Percentiles rank a stretch among this genome's conserved stretches.
These are phyloP conservation scores for Cutaneotrichosporon sp. DNA, from an alignment of 1,284 basidiomycete species.

Conservation along the genomic window DNA sequence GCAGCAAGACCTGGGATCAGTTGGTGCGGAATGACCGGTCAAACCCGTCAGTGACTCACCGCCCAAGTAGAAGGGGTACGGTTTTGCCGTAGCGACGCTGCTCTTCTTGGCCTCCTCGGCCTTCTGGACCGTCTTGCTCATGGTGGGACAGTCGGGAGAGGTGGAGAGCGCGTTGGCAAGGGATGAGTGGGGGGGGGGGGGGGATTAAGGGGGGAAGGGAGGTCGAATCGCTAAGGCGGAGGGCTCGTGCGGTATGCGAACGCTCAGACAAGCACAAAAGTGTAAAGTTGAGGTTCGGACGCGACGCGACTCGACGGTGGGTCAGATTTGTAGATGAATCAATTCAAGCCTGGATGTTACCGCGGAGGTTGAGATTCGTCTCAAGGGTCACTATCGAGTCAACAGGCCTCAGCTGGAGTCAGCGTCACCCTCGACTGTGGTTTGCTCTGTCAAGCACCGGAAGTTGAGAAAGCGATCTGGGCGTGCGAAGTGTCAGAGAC, in stretches of 20 bases:
- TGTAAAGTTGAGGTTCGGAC: background rate
- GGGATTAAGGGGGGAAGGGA: background rate
- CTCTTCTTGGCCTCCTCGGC: constrained; percentile 7
- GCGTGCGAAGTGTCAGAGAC: background rate
- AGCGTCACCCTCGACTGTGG: background rate
- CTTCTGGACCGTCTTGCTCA: background rate
- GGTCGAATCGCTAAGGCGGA: background rate
- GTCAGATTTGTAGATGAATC: background rate
- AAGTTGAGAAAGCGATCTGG: background rate
- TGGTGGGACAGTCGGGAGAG: background rate
- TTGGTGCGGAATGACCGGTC: background rate
- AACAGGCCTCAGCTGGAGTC: background rate
- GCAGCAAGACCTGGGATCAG: constrained; percentile 64
- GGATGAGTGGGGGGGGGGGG: background rate
- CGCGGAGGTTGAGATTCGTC: background rate
- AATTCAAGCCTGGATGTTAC: too few relatives aligned
- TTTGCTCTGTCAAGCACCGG: background rate
- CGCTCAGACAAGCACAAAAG: background rate
- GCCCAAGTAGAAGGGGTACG: constrained; percentile 79
- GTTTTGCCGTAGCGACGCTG: constrained; percentile 49
- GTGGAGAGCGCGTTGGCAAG: background rate
- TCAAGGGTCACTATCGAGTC: background rate
- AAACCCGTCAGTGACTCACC: constrained; percentile 56
- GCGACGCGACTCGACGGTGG: background rate
- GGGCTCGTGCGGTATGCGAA: background rate